Evolutionary conservation across 257 asterid species (phyloP).

Genomic region (Petunia secreta): DNA sequence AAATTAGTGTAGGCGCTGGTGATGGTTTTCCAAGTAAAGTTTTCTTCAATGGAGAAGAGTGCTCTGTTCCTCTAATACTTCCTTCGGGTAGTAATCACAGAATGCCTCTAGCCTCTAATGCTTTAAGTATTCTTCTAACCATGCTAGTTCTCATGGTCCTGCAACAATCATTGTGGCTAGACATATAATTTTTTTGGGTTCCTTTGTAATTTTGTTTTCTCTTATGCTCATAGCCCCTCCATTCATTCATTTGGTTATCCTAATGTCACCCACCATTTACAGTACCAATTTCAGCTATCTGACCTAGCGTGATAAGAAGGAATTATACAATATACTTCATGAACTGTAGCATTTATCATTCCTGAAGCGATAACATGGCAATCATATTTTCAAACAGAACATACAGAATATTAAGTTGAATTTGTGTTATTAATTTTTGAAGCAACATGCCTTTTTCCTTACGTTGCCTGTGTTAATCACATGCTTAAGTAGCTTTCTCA

Average conservation of each 20-base stretch:
- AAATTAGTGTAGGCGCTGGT: constrained; percentile 46
- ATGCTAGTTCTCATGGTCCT: constrained; percentile 34
- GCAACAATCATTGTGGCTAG: constrained; percentile 13
- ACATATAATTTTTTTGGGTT: background rate
- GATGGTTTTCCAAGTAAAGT: constrained; percentile 79
- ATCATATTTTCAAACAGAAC: background rate
- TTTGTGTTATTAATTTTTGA: background rate
- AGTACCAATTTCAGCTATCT: background rate
- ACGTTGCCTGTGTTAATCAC: constrained; percentile 5
- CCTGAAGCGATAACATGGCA: background rate
- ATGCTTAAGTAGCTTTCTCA: background rate
- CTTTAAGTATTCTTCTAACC: constrained; percentile 35
- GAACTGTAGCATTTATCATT: background rate
- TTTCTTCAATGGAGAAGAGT: constrained; percentile 78
- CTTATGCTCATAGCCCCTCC: constrained; percentile 8
- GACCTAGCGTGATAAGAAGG: background rate
- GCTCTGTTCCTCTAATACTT: constrained; percentile 63
- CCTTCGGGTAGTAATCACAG: constrained; percentile 42
- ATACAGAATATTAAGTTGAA: constrained; percentile 13
- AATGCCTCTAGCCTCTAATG: constrained; percentile 27
- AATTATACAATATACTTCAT: background rate
- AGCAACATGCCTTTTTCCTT: background rate
- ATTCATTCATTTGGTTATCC: constrained; percentile 15
- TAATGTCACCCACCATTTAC: background rate
- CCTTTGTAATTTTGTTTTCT: constrained; percentile 12